These are phyloP conservation scores for Xylariaceae sp. DNA, from an alignment of 2,329 filamentous ascomycete species.

Conservation along the genomic window DNA sequence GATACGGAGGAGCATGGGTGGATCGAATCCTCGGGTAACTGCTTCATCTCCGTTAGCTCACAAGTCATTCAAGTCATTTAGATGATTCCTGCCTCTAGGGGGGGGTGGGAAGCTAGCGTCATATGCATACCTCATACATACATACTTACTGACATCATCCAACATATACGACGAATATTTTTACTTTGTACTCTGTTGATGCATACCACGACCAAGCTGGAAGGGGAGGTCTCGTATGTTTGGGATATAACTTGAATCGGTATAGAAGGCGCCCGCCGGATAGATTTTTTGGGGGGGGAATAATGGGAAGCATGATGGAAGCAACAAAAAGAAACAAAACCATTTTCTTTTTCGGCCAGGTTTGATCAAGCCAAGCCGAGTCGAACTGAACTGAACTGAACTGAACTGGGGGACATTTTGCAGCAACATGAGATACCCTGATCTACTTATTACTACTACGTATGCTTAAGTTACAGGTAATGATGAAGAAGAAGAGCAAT, in stretches of 20 bases:
- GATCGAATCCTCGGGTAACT: constrained; percentile 31
- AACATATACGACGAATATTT: background rate
- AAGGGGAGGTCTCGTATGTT: background rate
- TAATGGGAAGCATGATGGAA: no score
- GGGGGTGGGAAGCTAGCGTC: background rate
- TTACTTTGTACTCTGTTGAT: background rate
- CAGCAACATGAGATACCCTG: constrained; percentile 38
- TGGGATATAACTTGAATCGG: background rate
- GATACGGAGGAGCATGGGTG: constrained; percentile 39
- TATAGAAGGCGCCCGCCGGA: background rate
- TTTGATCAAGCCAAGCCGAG: background rate
- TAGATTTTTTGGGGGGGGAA: background rate
- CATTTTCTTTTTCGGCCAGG: background rate
- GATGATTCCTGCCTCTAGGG: constrained; percentile 39
- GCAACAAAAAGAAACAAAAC: background rate
- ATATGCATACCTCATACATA: background rate
- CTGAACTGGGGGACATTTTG: constrained; percentile 2
- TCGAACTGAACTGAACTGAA: no score
- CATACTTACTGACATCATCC: background rate
- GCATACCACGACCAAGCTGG: background rate
- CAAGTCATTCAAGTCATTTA: constrained; percentile 50
- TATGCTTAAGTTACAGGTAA: constrained; percentile 6
- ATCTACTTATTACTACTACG: no score
- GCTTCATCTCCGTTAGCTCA: constrained; percentile 47
- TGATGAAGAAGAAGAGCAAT: constrained; percentile 31